A percentile compares a stretch with the other conserved stretches of the same genome.
phyloP scores from a whole-genome alignment of 1,139 yeast species.

The Protomyces inouyei region DNA sequence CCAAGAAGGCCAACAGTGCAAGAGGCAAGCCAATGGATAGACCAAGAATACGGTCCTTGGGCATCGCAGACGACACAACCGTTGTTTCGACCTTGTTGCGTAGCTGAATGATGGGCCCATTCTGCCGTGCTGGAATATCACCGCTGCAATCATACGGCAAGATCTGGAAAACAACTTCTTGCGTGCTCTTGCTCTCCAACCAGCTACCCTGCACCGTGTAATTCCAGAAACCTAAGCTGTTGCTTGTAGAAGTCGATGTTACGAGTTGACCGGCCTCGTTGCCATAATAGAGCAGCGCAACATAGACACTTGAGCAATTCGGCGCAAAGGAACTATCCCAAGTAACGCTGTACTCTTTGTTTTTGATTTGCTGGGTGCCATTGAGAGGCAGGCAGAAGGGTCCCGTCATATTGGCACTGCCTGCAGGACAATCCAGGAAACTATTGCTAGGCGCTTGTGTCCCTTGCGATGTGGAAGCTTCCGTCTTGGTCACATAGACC shows the following conservation, averaged over 20 bases:
- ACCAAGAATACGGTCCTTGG: constrained; percentile 9
- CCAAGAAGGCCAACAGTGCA: constrained; percentile 16
- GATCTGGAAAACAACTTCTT: constrained; percentile 8
- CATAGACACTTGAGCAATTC: constrained; percentile 8
- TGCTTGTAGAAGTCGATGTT: background rate
- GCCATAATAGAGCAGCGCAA: constrained; percentile 15
- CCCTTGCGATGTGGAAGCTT: background rate
- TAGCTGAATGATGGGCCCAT: constrained; percentile 20
- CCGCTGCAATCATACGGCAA: constrained; percentile 5
- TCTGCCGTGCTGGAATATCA: background rate
- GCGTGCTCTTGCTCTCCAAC: constrained; percentile 10
- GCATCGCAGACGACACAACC: background rate
- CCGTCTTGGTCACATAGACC: background rate
- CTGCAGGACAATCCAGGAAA: constrained; percentile 8
- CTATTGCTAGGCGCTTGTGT: background rate
- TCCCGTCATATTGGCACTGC: constrained; percentile 15
- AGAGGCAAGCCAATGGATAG: constrained; percentile 22
- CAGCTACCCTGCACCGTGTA: constrained; percentile 14
- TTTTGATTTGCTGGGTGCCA: constrained; percentile 25
- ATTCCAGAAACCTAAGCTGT: constrained; percentile 18
- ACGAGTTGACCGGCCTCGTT: constrained; percentile 15
- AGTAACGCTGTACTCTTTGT: constrained; percentile 15
- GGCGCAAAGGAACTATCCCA: constrained; percentile 22
- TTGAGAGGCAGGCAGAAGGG: constrained; percentile 18
- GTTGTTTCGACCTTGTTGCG: constrained; percentile 6